phyloP scores from a whole-genome alignment of 345 rosid genomes.

The Mangifera indica region DNA sequence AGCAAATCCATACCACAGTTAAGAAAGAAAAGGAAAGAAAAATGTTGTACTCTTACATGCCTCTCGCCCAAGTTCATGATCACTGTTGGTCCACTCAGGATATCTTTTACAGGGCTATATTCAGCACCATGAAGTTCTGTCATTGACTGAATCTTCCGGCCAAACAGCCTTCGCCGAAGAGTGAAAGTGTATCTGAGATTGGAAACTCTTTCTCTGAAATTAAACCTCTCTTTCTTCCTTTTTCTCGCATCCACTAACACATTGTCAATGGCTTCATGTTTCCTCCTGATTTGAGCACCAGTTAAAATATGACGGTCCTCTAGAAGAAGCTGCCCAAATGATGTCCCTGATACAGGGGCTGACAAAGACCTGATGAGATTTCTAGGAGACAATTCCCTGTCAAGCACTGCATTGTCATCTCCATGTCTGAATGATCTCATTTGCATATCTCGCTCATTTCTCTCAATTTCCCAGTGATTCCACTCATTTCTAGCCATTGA shows the following conservation, averaged over 20 bases:
- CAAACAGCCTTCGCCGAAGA: conserved; percentile 67
- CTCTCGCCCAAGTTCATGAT: conserved; percentile 47
- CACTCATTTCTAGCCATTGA: conserved; percentile 25
- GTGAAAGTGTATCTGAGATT: conserved; percentile 57
- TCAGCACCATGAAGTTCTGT: conserved; percentile 47
- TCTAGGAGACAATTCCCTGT: conserved; percentile 57
- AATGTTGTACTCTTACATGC: conserved; percentile 40
- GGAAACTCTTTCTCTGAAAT: conserved; percentile 70
- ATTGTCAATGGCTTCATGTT: conserved; percentile 61
- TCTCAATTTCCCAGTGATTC: conserved; percentile 33
- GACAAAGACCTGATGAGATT: conserved; percentile 76
- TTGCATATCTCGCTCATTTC: conserved; percentile 46
- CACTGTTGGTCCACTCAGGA: conserved; percentile 57
- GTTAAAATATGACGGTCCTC: conserved; percentile 76
- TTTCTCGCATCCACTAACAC: conserved; percentile 37
- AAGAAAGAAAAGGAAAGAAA: not conserved
- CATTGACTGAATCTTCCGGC: conserved; percentile 64
- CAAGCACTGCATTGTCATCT: conserved; percentile 28
- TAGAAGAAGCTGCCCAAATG: conserved; percentile 85
- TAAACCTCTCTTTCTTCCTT: conserved; percentile 66
- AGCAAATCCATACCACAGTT: not conserved
- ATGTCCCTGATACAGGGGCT: conserved; percentile 81
- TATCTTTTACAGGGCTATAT: conserved; percentile 50
- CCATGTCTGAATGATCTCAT: conserved; percentile 48
- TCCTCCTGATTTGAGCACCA: conserved; percentile 80